Evolutionary conservation across 306 rosid genomes (phyloP), one percentile per base, ranked within the genome.

Genomic region (Malus sieversii): DNA sequence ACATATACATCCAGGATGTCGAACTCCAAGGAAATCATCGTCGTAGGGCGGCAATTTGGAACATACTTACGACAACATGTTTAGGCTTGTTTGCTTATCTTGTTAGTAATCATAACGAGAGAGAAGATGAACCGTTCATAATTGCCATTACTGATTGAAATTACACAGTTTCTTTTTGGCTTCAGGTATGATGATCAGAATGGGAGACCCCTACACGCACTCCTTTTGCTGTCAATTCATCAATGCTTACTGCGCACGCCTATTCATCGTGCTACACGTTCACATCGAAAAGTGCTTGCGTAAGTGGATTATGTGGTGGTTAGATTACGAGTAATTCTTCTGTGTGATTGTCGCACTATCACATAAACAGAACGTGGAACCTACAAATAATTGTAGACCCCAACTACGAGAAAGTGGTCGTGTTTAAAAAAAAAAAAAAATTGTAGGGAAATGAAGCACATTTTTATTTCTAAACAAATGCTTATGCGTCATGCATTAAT

Each of bases 391-490:
- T 4, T 16, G 27, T 1, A 63, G 44, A 63, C 68, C 23, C 10
- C 61, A 20, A 6, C 12, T 20, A 19, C 0, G 25, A 57, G 8
- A 48, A 4, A 15, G 53, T 16, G 20, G 20, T 48, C 0, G 55
- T 48, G 20, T 20, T 15, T 0, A 32, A 32, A 0, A 4, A 12
- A 11, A 48, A 48, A 4, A 14, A 48, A 5, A 7, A n/a, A 10
- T 1, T 53, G 33, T 20, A 61, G 38, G 32, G 1, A 52, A 51
- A 25, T 42, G 18, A 66, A 18, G 15, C 45, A 27, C 15, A 18
- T 48, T 22, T 83, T 25, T 51, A 76, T 75, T 81, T 75, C 68
- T 82, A 29, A 78, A 84, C 71, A 83, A 84, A 66, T 81, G 67
- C 75, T 76, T 33, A 23, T 61, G 57, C 74, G 61, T 33, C 35